Evolutionary conservation across 257 asterid genomes (phyloP), one percentile per base, ranked within the genome.

Genomic region (Coffea canephora): DNA sequence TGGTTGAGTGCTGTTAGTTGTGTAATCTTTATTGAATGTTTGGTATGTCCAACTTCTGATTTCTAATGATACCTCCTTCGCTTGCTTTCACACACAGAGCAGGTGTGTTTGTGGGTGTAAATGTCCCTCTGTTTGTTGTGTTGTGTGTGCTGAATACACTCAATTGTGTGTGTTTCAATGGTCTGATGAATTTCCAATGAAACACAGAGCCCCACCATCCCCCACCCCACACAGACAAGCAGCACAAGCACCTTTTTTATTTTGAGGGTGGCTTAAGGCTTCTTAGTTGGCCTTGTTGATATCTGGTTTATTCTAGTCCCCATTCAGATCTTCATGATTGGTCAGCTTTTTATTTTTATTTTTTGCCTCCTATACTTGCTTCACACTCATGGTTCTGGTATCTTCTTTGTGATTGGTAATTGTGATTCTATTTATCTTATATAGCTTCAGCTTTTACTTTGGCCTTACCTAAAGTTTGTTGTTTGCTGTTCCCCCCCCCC

Each of bases 341-440:
- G 83, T 69, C 57, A 68, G 72, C 64, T 73, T 69, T 69, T 73
- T 48, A 25, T 83, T 73, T 55, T 72, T 77, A 10, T 41, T 15
- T 78, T 19, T 84, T 41, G 55, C 80, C 69, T 76, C 43, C 78
- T 66, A 70, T 85, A 43, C 75, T 80, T 88, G 77, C 66, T 85
- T 82, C 74, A 48, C 83, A 70, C 78, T 82, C 86, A 73, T 82
- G 82, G 76, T 87, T 82, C 76, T 74, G 48, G 89, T 84, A 75
- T 88, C 87, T 82, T 83, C 80, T 80, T 75, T 79, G 85, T 81
- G 86, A 87, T 87, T 88, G 89, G 85, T 82, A 76, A 52, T 77
- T 76, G 67, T 79, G 90, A 91, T 85, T 84, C 85, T 76, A 55
- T 73, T 69, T 78, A 39, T 81, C 80, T 85, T 45, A 43, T 76